Evolutionary conservation across 306 rosid species (phyloP).

Genomic region (Rosa lucieae): DNA sequence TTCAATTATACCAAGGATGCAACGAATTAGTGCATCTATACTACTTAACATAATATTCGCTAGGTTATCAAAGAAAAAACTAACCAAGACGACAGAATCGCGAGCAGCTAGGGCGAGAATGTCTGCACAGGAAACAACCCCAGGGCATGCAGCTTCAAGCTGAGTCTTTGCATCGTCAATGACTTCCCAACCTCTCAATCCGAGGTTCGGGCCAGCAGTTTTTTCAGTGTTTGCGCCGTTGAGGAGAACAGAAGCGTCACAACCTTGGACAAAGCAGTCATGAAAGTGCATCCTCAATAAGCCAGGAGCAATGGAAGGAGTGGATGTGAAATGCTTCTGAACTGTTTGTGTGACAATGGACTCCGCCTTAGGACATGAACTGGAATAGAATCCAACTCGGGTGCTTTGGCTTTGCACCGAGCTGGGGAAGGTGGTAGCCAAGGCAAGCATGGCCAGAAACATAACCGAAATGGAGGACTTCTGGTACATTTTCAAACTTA

Average conservation of each 20-base stretch:
- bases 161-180: conserved; percentile 27
- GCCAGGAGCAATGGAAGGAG: conserved; percentile 14
- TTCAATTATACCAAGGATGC: not conserved
- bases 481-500: not conserved
- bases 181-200: conserved; percentile 22
- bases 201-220: conserved; percentile 5
- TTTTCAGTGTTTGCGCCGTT: conserved; percentile 15
- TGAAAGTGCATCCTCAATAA: conserved; percentile 24
- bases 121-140: conserved; percentile 29
- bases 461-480: not conserved
- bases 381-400: conserved; percentile 18
- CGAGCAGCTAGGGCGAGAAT: conserved; percentile 30
- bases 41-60: not conserved
- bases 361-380: conserved; percentile 19
- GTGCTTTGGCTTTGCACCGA: conserved; percentile 18
- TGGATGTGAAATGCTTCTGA: conserved; percentile 15
- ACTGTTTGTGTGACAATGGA: conserved; percentile 14
- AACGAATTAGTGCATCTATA: not conserved
- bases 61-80: not conserved
- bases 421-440: conserved; percentile 2
- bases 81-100: conserved; percentile 26
- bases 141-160: conserved; percentile 30
- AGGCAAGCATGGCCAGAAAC: conserved; percentile 1
- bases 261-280: conserved; percentile 28
- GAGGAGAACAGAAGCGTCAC: conserved; percentile 27